Conservation (phyloP, 352 stramenopile genomes). For the Phytophthora ramorum region DNA sequence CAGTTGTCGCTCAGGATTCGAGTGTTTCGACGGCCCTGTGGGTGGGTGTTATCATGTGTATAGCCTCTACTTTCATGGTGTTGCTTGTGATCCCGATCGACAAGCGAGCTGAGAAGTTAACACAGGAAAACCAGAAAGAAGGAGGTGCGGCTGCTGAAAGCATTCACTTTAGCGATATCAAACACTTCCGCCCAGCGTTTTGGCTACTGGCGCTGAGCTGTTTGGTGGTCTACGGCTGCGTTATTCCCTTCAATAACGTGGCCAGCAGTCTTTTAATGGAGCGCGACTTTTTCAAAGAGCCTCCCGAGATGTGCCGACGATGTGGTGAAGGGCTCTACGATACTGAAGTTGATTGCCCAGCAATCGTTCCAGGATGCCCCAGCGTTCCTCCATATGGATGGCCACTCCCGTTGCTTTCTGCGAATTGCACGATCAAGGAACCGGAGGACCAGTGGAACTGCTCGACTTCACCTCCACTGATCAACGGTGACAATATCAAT, state of each 20-base stretch:
- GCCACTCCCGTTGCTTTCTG: conserved; percentile 72
- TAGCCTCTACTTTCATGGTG: conserved; percentile 69
- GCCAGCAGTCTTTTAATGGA: conserved; percentile 93
- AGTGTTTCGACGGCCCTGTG: conserved; percentile 84
- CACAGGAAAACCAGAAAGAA: conserved; percentile 33
- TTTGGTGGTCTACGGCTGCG: conserved; percentile 93
- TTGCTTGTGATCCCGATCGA: conserved; percentile 87
- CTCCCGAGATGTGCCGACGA: conserved; percentile 50
- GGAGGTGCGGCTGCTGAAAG: conserved; percentile 36
- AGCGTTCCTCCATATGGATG: conserved; percentile 76
- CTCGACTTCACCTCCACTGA: conserved; percentile 58
- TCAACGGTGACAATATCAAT: conserved; percentile 79
- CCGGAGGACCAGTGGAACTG: conserved; percentile 71
- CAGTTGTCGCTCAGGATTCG: conserved; percentile 69
- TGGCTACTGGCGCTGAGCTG: conserved; percentile 92
- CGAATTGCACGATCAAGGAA: conserved; percentile 74
- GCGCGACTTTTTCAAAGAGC: conserved; percentile 87
- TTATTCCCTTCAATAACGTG: conserved; percentile 96
- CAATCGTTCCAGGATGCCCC: conserved; percentile 59
- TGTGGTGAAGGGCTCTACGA: conserved; percentile 70
- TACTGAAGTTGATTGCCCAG: conserved; percentile 54
- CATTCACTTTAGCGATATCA: conserved; percentile 78
- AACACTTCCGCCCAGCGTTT: conserved; percentile 85
- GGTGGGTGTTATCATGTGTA: conserved; percentile 87
- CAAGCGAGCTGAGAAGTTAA: conserved; percentile 53